These are phyloP conservation scores for Fusarium ramigenum DNA, from an alignment of 2,329 filamentous ascomycete species.

Conservation along the genomic window DNA sequence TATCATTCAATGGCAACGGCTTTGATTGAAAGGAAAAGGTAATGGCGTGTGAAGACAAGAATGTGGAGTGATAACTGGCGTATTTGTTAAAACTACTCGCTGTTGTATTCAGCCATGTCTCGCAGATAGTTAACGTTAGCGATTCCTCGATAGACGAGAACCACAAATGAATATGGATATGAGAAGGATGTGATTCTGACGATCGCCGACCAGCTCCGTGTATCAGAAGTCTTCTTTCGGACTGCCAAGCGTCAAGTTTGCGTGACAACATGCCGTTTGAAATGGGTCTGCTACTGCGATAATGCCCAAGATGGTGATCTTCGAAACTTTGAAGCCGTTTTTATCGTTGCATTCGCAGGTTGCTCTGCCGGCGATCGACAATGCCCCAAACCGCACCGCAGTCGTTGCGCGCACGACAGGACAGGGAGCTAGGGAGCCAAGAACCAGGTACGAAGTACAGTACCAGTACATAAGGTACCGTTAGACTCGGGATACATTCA, in stretches of 20 bases:
- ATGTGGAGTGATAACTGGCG: slow-evolving; percentile 15
- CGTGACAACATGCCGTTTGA: not conserved
- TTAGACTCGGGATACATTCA: slow-evolving; percentile 19
- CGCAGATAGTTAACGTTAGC: not conserved
- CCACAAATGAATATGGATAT: slow-evolving; percentile 5
- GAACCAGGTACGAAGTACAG: not conserved
- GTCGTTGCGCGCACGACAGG: slow-evolving; percentile 20
- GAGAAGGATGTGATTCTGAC: slow-evolving; percentile 19
- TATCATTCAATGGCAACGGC: not conserved
- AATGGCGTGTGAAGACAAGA: slow-evolving; percentile 7
- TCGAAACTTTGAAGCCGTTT: slow-evolving; percentile 18
- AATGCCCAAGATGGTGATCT: slow-evolving; percentile 25
- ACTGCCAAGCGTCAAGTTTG: slow-evolving; percentile 3
- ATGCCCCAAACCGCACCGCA: slow-evolving; percentile 5
- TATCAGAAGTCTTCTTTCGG: slow-evolving; percentile 1
- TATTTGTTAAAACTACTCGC: slow-evolving; percentile 4
- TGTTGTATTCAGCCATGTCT: slow-evolving; percentile 1
- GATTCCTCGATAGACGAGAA: not conserved
- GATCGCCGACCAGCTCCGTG: slow-evolving; percentile 2
- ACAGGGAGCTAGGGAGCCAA: slow-evolving; percentile 27
- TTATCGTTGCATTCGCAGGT: slow-evolving; percentile 17
- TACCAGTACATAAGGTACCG: slow-evolving; percentile 1
- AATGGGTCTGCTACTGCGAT: slow-evolving; percentile 5
- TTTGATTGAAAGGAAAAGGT: not conserved
- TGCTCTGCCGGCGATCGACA: slow-evolving; percentile 27